Base-by-base conservation (phyloP, 805 yeast genomes). In the Ogataea philodendri region DNA sequence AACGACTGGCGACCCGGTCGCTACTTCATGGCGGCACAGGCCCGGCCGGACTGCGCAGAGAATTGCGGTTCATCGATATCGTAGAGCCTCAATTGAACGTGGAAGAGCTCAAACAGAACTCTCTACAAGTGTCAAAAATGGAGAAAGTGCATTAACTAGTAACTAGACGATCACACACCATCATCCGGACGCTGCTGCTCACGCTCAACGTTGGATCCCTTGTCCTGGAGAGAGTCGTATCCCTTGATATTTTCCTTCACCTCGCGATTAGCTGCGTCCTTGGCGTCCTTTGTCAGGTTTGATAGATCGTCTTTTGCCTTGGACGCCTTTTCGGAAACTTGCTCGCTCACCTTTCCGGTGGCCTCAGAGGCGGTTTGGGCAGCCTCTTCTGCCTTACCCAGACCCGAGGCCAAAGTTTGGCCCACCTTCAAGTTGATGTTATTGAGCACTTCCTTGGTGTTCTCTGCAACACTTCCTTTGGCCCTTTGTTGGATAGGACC, bases 111-210 rank as follows among this genome's bases (percentile, higher is more conserved):
- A 45, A 41, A 9, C 41, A 21, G 22, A 7, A 16, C 10, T 11
- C 5, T 19, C 24, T 8, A 14, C 10, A 19, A 5, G 15, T 21
- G 5, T n/a, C 9, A 21, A 26, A 26, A 26, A 26, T 26, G 29
- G 16, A 19, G 10, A 26, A 11, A 16, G 15, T 19, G 4, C 16
- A 26, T 26, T 15, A 5, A 20, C 18, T 19, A 23, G 10, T 25
- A 25, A 18, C 15, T 20, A 20, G 14, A n/a, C 5, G 10, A 15
- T 48, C 54, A 66, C 20, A 67, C 48, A n/a, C 62, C 72, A 46
- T 69, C 74, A 25, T 68, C 73, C 5, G 73, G 71, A 35, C 74
- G 60, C 48, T 63, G 59, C 48, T 69, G 73, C 49, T 68, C 72
- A 24, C 50, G 41, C 45, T 68, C 72, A 14, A 59, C 56, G 44